Conservation (phyloP, 2,329 filamentous ascomycete genomes). For the Diplodia corticola region DNA sequence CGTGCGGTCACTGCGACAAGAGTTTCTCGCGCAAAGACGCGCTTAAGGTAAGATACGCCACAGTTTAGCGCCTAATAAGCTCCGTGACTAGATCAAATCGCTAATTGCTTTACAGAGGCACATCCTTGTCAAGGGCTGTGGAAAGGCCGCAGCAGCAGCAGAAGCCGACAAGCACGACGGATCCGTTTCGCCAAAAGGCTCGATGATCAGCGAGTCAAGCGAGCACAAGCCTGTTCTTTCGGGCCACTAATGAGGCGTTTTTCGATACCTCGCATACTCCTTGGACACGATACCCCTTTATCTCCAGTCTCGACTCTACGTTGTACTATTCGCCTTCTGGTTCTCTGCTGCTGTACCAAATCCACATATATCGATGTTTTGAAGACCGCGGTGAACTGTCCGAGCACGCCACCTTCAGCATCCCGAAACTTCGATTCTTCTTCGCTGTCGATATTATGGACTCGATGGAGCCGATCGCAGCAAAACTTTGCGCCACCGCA, state of each 20-base stretch:
- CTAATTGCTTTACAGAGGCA: constrained; percentile 55
- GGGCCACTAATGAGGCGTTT: constrained; percentile 7
- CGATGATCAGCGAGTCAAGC: constrained; percentile 18
- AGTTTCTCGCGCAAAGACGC: constrained; percentile 97
- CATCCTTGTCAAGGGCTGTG: constrained; percentile 67
- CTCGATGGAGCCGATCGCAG: constrained; percentile 6
- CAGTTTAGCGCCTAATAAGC: too few species aligned
- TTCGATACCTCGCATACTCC: constrained; percentile 4
- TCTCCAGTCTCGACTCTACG: constrained; percentile 1
- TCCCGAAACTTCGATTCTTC: neutral
- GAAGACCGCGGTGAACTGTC: neutral
- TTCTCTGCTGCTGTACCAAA: constrained; percentile 8
- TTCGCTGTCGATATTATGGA: constrained; percentile 15
- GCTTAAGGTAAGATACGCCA: constrained; percentile 69
- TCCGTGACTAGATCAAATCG: neutral
- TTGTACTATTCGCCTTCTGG: constrained; percentile 11
- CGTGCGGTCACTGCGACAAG: constrained; percentile 89
- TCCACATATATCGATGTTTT: neutral
- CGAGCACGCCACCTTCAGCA: neutral
- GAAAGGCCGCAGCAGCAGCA: constrained; percentile 48
- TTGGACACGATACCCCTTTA: constrained; percentile 18
- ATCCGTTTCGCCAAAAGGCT: constrained; percentile 20
- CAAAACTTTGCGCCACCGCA: neutral
- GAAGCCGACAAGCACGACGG: constrained; percentile 33
- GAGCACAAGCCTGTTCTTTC: constrained; percentile 21